Evolutionary conservation across 371 early-diverging fungal genomes (phyloP).

Genomic region (Haplosporangium sp.): DNA sequence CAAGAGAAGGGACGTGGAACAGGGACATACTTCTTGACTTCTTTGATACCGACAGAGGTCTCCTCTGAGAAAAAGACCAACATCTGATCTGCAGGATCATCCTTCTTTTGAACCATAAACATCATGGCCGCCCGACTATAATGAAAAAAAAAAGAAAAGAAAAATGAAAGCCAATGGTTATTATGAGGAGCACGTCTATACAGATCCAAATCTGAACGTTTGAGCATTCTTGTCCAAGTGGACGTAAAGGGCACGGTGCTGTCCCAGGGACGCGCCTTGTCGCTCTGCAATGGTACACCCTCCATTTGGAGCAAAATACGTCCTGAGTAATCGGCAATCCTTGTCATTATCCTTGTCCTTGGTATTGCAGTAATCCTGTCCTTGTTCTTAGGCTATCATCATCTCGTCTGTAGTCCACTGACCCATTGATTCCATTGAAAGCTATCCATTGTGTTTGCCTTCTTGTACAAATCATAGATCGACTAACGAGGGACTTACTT

Average conservation of each 20-base stretch:
- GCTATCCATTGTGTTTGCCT: neutral
- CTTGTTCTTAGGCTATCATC: no score
- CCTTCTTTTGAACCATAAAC: slow-evolving; percentile 88
- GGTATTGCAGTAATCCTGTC: no score
- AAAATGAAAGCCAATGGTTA: neutral
- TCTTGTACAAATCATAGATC: neutral
- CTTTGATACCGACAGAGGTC: slow-evolving; percentile 90
- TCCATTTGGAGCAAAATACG: no score
- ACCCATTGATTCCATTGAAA: no score
- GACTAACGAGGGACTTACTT: slow-evolving; percentile 68
- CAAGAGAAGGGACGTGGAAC: neutral
- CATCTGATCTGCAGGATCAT: slow-evolving; percentile 86
- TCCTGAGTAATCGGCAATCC: no score
- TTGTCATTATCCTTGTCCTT: no score
- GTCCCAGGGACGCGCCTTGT: no score
- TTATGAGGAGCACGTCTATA: no score
- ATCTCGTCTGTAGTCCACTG: no score
- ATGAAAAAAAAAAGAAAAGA: neutral
- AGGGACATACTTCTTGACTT: slow-evolving; percentile 83
- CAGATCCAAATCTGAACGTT: no score
- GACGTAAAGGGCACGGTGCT: neutral
- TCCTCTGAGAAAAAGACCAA: slow-evolving; percentile 95
- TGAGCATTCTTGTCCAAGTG: neutral
- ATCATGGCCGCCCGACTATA: slow-evolving; percentile 82
- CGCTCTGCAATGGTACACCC: no score